These are phyloP conservation scores for Pythium dissimile DNA, from an alignment of 352 stramenopile species.

Conservation along the genomic window DNA sequence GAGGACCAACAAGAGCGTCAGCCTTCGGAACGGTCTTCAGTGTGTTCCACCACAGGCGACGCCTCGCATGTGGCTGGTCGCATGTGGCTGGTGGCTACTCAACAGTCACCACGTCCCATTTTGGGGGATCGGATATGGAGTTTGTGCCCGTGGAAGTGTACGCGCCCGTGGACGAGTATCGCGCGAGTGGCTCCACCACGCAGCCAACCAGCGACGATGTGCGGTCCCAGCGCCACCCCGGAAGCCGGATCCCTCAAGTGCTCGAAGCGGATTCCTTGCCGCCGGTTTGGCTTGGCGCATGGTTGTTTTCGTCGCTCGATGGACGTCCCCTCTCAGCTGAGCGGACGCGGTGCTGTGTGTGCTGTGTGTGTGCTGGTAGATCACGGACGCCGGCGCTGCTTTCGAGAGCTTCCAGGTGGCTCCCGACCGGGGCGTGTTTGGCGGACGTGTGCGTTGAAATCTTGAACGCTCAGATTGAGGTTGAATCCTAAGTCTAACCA, in stretches of 20 bases:
- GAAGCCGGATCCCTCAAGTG: constrained; percentile 9
- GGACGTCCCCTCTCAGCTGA: too few species aligned
- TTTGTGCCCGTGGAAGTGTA: constrained; percentile 18
- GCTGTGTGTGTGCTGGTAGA: constrained; percentile 16
- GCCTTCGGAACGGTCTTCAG: too few species aligned
- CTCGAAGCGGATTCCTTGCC: constrained; percentile 30
- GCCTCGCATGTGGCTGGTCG: too few species aligned
- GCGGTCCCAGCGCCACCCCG: too few species aligned
- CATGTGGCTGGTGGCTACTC: not conserved
- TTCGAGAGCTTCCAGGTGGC: constrained; percentile 52
- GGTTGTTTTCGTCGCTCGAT: not conserved
- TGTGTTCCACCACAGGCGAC: too few species aligned
- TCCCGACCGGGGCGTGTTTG: constrained; percentile 47
- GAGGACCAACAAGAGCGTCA: too few species aligned
- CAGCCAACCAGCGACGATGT: too few species aligned
- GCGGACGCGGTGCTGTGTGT: not conserved
- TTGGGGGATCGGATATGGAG: constrained; percentile 9
- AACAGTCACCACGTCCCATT: not conserved
- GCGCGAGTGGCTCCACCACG: constrained; percentile 4
- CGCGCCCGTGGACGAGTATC: constrained; percentile 8
- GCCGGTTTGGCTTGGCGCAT: too few species aligned
- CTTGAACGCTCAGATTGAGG: not conserved
- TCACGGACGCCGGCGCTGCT: constrained; percentile 26
- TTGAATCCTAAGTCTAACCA: not conserved
- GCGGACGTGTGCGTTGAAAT: constrained; percentile 41